These are phyloP conservation scores for Rubia yunnanensis DNA, from an alignment of 257 asterid genomes.

Conservation along the genomic window DNA sequence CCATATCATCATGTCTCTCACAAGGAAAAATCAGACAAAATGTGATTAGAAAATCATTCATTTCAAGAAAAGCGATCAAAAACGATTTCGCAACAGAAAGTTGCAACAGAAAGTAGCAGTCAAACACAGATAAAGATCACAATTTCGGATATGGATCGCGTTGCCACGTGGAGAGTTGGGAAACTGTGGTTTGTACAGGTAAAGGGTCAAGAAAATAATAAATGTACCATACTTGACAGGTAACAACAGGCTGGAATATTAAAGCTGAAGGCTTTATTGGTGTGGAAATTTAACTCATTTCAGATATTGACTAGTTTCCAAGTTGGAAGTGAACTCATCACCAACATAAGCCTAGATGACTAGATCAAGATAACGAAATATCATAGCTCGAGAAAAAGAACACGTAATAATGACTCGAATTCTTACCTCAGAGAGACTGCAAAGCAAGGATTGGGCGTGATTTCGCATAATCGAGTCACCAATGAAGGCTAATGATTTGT, in stretches of 20 bases:
- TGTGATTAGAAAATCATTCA: background rate
- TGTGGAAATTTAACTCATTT: background rate
- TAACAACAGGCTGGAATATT: background rate
- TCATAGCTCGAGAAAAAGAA: background rate
- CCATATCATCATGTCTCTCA: too few species aligned
- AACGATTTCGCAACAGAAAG: too few species aligned
- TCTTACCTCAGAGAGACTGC: conserved; percentile 74
- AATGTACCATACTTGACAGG: background rate
- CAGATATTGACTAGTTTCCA: conserved; percentile 6
- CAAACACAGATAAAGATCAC: too few species aligned
- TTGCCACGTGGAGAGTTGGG: background rate
- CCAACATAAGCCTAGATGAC: background rate
- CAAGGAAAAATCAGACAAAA: too few species aligned
- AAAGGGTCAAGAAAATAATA: background rate
- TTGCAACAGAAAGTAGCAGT: background rate
- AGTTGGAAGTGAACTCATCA: conserved; percentile 1
- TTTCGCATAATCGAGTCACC: conserved; percentile 92
- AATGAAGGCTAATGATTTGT: conserved; percentile 51
- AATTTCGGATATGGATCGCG: background rate
- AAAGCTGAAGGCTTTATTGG: conserved; percentile 7
- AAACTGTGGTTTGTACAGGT: background rate
- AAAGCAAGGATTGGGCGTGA: conserved; percentile 68
- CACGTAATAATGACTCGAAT: background rate
- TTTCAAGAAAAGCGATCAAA: too few species aligned
- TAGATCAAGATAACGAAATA: background rate